Evolutionary conservation across 2,329 filamentous ascomycete genomes (phyloP).

Genomic region (Diaporthe sp.): DNA sequence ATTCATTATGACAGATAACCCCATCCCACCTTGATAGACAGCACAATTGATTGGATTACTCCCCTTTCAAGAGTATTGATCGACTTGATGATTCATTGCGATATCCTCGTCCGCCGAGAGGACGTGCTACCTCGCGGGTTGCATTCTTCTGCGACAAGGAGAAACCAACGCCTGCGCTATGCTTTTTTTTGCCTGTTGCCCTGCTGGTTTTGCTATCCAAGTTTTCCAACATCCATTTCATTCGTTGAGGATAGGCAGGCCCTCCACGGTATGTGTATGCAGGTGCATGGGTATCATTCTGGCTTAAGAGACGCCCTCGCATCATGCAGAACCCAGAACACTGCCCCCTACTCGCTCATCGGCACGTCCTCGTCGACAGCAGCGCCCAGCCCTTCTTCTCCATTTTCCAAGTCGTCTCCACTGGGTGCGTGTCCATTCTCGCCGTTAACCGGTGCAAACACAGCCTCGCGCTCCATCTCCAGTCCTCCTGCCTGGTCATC

Average conservation of each 20-base stretch:
- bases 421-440: slow-evolving; percentile 26
- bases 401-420: neutral
- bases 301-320: neutral
- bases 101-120: neutral
- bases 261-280: neutral
- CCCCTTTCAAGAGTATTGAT: neutral
- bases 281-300: neutral
- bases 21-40: slow-evolving; percentile 19
- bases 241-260: neutral
- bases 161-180: slow-evolving; percentile 25
- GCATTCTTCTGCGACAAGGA: neutral
- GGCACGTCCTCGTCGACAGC: neutral
- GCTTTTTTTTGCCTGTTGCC: slow-evolving; percentile 7
- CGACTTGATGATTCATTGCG: neutral
- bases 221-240: neutral
- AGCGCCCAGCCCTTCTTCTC: neutral
- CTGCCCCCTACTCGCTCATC: slow-evolving; percentile 1
- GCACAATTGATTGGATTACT: slow-evolving; percentile 19
- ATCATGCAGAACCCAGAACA: neutral
- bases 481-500: neutral
- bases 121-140: neutral
- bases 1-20: slow-evolving; percentile 27
- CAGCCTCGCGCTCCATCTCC: neutral
- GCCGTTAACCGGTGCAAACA: neutral
- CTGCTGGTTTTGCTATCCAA: neutral